phyloP scores from a whole-genome alignment of 2,329 filamentous ascomycete genomes.

The Paracamarosporium sp. region DNA sequence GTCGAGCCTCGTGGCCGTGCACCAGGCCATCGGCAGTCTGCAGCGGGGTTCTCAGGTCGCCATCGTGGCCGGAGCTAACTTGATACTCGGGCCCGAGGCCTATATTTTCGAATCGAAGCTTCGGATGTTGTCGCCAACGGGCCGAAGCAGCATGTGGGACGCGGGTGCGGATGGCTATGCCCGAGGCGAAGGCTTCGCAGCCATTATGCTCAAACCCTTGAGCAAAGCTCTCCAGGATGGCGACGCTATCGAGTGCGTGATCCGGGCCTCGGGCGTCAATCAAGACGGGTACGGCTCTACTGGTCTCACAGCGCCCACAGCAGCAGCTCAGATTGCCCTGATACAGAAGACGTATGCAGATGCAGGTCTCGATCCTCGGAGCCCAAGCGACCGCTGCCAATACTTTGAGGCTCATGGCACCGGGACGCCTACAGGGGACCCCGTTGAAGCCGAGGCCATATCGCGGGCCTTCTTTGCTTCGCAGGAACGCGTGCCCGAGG shows the following conservation, averaged over 20 bases:
- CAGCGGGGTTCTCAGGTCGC: too few relatives aligned
- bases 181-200: slow-evolving; percentile 63
- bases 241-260: slow-evolving; percentile 56
- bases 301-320: slow-evolving; percentile 47
- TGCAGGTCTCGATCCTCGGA: slow-evolving; percentile 40
- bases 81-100: not conserved
- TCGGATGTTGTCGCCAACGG: not conserved
- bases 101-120: not conserved
- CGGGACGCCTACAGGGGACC: slow-evolving; percentile 33
- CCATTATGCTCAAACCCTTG: slow-evolving; percentile 47
- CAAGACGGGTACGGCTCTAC: slow-evolving; percentile 58
- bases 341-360: slow-evolving; percentile 45
- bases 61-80: slow-evolving; percentile 19
- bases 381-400: slow-evolving; percentile 1
- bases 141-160: slow-evolving; percentile 47
- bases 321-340: slow-evolving; percentile 42
- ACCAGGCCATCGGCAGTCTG: slow-evolving; percentile 22
- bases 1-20: slow-evolving; percentile 35
- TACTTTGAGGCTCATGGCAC: slow-evolving; percentile 45
- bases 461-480: slow-evolving; percentile 10
- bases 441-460: slow-evolving; percentile 28
- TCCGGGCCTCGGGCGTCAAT: slow-evolving; percentile 48
- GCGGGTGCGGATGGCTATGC: slow-evolving; percentile 66
- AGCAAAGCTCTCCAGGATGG: slow-evolving; percentile 62
- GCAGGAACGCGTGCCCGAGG: too few relatives aligned